Base-by-base conservation (phyloP, 2,329 filamentous ascomycete genomes). In the Fusarium brevicatenulatum region DNA sequence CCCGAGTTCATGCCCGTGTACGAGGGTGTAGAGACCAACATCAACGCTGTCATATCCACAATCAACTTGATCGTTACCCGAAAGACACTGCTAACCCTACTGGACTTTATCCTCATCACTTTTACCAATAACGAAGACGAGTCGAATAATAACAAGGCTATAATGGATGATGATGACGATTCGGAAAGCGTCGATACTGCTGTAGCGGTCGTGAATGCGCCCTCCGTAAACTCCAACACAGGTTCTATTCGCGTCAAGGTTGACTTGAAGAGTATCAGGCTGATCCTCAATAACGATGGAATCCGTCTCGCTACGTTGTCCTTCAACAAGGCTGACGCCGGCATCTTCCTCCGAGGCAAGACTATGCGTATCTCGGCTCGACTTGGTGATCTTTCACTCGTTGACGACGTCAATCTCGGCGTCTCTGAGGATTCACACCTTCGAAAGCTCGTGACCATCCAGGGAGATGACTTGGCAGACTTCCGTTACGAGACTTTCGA, bases 401-500 rank as follows among this genome's bases (percentile, higher is more conserved):
- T 98, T 4, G 96, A 99, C 79, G 96, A 99, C 81, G 91, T 99
- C 66, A 97, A 98, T 76, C 90, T 95, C 71, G 96, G 95, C 30
- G 95, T 97, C 1, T 90, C 94, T 0, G 91, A 92, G 74, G 88
- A 92, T 34, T 98, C 95, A 1, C 90, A 91, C 47, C 86, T 98
- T 30, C 92, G 96, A 43, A 92, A 95, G 73, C 88, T 99, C 28
- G 91, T 99, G 44, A 95, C 95, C 1, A 99, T 99, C 36, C 93
- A 99, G 81, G 97, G 97, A 16, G 91, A 98, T 63, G 95, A 98
- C 68, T 88, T 99, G 23, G 95, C 95, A 3, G 96, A 99, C 80
- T 98, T 99, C 85, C 93, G 94, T 61, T 99, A 99, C 77, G 94
- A 99, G 82, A 99, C 96, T 0, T 99, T 97, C 76, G 95, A 98